Conservation (phyloP, 2,329 filamentous ascomycete genomes). For the Epichloe glyceriae region DNA sequence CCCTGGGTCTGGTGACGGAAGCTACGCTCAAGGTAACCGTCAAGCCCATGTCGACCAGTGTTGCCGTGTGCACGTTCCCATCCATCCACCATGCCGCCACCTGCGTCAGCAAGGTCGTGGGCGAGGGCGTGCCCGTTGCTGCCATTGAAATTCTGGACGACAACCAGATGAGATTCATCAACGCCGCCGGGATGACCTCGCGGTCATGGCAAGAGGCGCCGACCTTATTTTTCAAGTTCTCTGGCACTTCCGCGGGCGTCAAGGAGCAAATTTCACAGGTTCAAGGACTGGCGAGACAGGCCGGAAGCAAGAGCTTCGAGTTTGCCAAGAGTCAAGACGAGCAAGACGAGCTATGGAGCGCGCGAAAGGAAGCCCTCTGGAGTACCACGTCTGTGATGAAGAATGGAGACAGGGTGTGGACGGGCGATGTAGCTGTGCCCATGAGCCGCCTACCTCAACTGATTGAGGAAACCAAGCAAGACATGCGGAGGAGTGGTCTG, state of each 20-base stretch:
- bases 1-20: conserved; percentile 81
- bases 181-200: conserved; percentile 51
- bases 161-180: conserved; percentile 67
- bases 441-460: conserved; percentile 61
- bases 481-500: conserved; percentile 29
- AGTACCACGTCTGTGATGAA: conserved; percentile 56
- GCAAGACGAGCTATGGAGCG: conserved; percentile 68
- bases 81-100: conserved; percentile 57
- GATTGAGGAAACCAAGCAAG: conserved; percentile 56
- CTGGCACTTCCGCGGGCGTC: conserved; percentile 54
- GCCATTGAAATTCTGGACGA: conserved; percentile 92
- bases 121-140: conserved; percentile 68
- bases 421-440: conserved; percentile 75
- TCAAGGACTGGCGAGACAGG: conserved; percentile 44
- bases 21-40: conserved; percentile 79
- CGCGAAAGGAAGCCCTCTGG: conserved; percentile 75
- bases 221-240: conserved; percentile 77
- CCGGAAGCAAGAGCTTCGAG: conserved; percentile 58
- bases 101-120: conserved; percentile 70
- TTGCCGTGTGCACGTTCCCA: conserved; percentile 55
- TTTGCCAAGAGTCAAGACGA: conserved; percentile 61
- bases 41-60: conserved; percentile 64
- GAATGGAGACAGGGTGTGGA: conserved; percentile 65
- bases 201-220: conserved; percentile 59
- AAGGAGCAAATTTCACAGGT: conserved; percentile 68